A percentile compares a stretch with the other conserved stretches of the same genome.
Conservation (phyloP, 139 green algal genomes). For the Pseudopediastrum boryanum region DNA sequence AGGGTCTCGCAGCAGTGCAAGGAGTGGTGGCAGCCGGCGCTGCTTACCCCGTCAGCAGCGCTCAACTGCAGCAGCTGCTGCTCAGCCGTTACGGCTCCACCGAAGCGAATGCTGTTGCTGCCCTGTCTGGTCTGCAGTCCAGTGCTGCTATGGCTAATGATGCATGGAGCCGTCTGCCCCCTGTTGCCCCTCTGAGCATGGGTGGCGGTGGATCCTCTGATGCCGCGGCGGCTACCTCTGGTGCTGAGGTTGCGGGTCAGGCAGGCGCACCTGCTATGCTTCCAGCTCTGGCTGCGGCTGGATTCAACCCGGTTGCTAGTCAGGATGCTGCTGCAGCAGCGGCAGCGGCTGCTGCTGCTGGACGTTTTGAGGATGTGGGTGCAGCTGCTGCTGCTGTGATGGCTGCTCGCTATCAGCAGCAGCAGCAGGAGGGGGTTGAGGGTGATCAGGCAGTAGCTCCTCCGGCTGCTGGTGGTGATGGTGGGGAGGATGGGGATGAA, state of each 20-base stretch:
- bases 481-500: slow-evolving; percentile 15
- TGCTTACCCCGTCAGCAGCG: too few species aligned
- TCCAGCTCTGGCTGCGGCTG: not conserved
- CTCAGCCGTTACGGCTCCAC: too few species aligned
- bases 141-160: too few species aligned
- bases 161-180: too few species aligned
- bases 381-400: not conserved
- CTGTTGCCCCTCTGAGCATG: slow-evolving; percentile 4
- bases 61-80: too few species aligned
- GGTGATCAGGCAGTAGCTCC: not conserved
- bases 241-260: slow-evolving; percentile 1
- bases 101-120: too few species aligned
- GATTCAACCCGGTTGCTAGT: not conserved
- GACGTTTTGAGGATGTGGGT: too few species aligned
- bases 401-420: not conserved
- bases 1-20: too few species aligned
- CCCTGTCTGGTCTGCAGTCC: too few species aligned
- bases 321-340: not conserved
- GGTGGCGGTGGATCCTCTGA: not conserved
- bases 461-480: too few species aligned
- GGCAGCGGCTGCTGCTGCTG: not conserved
- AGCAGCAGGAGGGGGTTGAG: not conserved
- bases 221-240: not conserved
- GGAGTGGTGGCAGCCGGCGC: too few species aligned
- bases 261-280: not conserved